phyloP scores from a whole-genome alignment of 495 filamentous ascomycete species.

The Margaritispora aquatica region DNA sequence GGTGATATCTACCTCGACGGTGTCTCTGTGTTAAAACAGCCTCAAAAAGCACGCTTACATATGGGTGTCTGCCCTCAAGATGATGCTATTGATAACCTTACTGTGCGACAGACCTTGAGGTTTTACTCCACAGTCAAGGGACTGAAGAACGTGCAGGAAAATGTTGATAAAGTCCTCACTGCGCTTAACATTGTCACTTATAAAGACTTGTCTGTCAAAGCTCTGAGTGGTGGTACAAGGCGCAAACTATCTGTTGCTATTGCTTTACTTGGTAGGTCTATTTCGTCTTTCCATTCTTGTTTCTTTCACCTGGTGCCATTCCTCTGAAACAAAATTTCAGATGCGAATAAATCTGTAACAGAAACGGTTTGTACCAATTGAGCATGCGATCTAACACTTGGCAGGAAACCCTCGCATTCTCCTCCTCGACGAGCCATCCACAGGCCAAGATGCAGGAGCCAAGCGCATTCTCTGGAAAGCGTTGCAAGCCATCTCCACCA shows the following conservation, averaged over 20 bases:
- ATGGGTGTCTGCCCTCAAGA: slow-evolving; percentile 24
- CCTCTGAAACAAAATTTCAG: too few species aligned
- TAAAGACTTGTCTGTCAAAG: slow-evolving; percentile 30
- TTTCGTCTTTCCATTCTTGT: not conserved
- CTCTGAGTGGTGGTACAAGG: slow-evolving; percentile 43
- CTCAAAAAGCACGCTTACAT: slow-evolving; percentile 14
- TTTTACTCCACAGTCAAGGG: slow-evolving; percentile 46
- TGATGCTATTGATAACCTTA: slow-evolving; percentile 37
- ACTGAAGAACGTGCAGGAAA: slow-evolving; percentile 34
- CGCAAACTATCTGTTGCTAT: slow-evolving; percentile 45
- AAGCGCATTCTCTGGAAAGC: slow-evolving; percentile 43
- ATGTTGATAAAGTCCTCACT: slow-evolving; percentile 31
- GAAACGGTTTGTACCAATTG: too few species aligned
- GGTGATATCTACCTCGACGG: slow-evolving; percentile 19
- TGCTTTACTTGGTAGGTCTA: slow-evolving; percentile 18
- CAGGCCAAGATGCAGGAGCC: slow-evolving; percentile 42
- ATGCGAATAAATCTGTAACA: too few species aligned
- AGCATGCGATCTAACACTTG: not conserved
- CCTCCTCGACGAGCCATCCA: slow-evolving; percentile 42
- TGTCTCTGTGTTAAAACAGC: slow-evolving; percentile 11
- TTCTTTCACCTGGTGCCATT: too few species aligned
- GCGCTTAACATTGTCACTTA: slow-evolving; percentile 31
- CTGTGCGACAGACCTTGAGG: slow-evolving; percentile 36
- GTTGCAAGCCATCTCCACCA: slow-evolving; percentile 27
- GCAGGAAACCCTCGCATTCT: slow-evolving; percentile 41